A percentile compares a stretch with the other conserved stretches of the same genome.
Conservation (phyloP, 179 eudicot genomes). For the Heliamphora pulchella region DNA sequence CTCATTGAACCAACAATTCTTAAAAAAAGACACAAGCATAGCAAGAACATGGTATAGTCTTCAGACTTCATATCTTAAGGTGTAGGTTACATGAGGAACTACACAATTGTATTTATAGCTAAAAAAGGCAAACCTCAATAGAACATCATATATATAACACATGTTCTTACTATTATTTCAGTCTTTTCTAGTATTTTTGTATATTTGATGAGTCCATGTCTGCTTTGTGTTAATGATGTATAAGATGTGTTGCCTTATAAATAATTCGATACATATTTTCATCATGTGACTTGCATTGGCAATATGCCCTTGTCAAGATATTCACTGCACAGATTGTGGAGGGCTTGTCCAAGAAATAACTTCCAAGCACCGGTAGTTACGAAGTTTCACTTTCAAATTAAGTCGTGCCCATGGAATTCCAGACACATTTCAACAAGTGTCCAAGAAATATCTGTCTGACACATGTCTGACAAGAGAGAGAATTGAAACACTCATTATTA, state of each 20-base stretch:
- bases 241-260: not conserved
- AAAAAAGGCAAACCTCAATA: not conserved
- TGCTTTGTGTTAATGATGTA: not conserved
- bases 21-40: not conserved
- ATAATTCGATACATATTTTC: not conserved
- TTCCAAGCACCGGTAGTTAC: not conserved
- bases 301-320: not conserved
- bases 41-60: not conserved
- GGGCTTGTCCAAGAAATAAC: not conserved
- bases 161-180: not conserved
- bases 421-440: not conserved
- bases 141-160: not conserved
- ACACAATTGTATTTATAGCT: not conserved
- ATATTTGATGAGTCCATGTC: not conserved
- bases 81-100: not conserved
- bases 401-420: too few relatives aligned
- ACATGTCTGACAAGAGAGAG: not conserved
- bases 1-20: not conserved
- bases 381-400: not conserved
- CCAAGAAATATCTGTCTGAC: not conserved
- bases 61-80: not conserved
- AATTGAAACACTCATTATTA: too few relatives aligned
- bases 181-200: not conserved
- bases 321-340: not conserved
- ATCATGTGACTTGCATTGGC: not conserved